Conservation (phyloP, 129 eudicot species). For the Calendula officinalis region DNA sequence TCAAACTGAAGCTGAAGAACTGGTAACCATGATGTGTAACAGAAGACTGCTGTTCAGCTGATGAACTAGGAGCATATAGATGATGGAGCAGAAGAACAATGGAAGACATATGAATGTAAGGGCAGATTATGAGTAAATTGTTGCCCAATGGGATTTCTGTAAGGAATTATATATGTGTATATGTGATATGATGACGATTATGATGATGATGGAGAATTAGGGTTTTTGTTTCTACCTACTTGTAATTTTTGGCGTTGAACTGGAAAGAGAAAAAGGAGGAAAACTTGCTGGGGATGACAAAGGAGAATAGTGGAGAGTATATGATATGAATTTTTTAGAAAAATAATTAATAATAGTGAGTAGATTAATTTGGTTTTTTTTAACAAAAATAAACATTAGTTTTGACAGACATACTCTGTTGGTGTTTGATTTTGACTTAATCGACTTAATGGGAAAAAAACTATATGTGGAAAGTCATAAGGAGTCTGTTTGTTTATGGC, state of each 20-base stretch:
- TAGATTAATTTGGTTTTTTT: no score
- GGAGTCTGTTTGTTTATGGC: no score
- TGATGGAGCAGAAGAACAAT: constrained; percentile 32
- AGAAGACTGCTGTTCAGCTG: constrained; percentile 33
- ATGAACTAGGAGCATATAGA: constrained; percentile 24
- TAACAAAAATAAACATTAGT: no score
- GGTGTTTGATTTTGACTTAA: no score
- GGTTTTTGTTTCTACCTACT: constrained; percentile 35
- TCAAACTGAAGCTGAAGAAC: constrained; percentile 44
- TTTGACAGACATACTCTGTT: no score
- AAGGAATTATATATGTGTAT: neutral
- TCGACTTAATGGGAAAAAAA: no score
- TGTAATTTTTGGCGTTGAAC: constrained; percentile 11
- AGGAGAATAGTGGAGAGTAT: neutral
- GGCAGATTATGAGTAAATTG: constrained; percentile 10
- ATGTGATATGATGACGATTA: constrained; percentile 18
- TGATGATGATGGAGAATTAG: constrained; percentile 38
- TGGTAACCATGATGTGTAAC: constrained; percentile 28
- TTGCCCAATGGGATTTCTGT: constrained; percentile 16
- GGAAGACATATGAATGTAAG: constrained; percentile 50
- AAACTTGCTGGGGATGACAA: constrained; percentile 15
- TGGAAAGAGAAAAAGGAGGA: constrained; percentile 28
- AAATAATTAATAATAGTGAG: no score
- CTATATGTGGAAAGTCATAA: no score
- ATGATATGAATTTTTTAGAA: no score